Evolutionary conservation across 768 basidiomycete species (phyloP).

Genomic region (Goffeauzyma gilvescens): DNA sequence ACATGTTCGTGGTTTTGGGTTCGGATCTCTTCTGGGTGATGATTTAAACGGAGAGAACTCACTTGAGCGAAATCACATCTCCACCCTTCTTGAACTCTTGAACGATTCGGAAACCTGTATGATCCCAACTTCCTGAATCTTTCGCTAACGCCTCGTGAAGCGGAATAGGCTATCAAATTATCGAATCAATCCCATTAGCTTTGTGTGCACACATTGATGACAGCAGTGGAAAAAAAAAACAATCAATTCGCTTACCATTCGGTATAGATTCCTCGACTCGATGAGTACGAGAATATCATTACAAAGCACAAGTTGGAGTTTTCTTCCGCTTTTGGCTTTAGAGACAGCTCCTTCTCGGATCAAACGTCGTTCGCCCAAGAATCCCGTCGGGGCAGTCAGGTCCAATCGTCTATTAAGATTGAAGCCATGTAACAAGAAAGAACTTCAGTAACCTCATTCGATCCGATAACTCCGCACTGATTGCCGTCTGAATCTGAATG

Average conservation of each 20-base stretch:
- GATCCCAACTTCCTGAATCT: slow-evolving; percentile 14
- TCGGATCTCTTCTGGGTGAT: no score
- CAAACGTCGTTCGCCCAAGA: slow-evolving; percentile 61
- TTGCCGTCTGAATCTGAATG: not conserved
- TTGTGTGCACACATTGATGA: not conserved
- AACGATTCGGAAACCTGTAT: slow-evolving; percentile 40
- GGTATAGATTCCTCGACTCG: slow-evolving; percentile 56
- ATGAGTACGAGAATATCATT: slow-evolving; percentile 77
- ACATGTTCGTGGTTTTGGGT: no score
- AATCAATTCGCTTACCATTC: slow-evolving; percentile 44
- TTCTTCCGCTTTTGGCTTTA: slow-evolving; percentile 71
- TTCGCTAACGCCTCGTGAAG: slow-evolving; percentile 27
- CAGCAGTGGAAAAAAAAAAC: not conserved
- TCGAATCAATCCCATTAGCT: not conserved
- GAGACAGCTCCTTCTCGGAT: slow-evolving; percentile 56
- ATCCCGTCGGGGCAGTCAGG: slow-evolving; percentile 70
- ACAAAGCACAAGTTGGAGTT: slow-evolving; percentile 59
- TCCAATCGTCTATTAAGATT: slow-evolving; percentile 74
- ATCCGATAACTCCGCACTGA: not conserved
- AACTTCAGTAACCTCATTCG: not conserved
- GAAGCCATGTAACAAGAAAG: not conserved
- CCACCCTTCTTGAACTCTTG: slow-evolving; percentile 57
- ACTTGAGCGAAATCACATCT: slow-evolving; percentile 39
- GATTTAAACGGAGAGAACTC: slow-evolving; percentile 1
- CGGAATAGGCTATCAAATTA: slow-evolving; percentile 42